phyloP scores from a whole-genome alignment of 169 alveolate genomes.

The Plasmodium inui region DNA sequence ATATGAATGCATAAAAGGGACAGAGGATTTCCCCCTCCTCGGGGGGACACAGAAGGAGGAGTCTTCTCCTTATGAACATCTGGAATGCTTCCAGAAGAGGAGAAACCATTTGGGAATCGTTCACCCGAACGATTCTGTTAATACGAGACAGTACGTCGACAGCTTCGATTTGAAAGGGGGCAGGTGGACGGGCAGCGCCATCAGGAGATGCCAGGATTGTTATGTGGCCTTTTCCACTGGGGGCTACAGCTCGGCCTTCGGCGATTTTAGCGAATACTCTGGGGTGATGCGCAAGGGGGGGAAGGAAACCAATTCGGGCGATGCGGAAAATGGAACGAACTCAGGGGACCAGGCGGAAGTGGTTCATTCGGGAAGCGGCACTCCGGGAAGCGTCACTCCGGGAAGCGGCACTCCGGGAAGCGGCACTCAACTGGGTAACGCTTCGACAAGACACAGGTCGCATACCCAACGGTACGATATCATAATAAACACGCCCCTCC shows the following conservation, averaged over 20 bases:
- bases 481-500: not conserved
- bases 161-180: not conserved
- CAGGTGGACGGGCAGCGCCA: not conserved
- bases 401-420: not conserved
- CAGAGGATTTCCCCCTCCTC: not conserved
- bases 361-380: not conserved
- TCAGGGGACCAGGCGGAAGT: not conserved
- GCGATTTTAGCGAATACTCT: constrained; percentile 56
- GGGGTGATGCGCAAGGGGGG: constrained; percentile 29
- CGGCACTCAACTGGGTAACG: not conserved
- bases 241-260: constrained; percentile 25
- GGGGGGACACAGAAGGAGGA: not conserved
- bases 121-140: constrained; percentile 11
- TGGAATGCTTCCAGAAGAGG: constrained; percentile 3
- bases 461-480: not conserved
- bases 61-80: constrained; percentile 20
- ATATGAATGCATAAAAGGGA: constrained; percentile 27
- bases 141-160: constrained; percentile 1
- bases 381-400: not conserved
- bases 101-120: constrained; percentile 8
- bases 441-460: not conserved
- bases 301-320: not conserved
- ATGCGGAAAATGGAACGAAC: too few relatives aligned
- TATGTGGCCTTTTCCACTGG: constrained; percentile 61
- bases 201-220: not conserved